Conservation (phyloP, 2,329 filamentous ascomycete genomes). For the Emmonsiellopsis sp. region DNA sequence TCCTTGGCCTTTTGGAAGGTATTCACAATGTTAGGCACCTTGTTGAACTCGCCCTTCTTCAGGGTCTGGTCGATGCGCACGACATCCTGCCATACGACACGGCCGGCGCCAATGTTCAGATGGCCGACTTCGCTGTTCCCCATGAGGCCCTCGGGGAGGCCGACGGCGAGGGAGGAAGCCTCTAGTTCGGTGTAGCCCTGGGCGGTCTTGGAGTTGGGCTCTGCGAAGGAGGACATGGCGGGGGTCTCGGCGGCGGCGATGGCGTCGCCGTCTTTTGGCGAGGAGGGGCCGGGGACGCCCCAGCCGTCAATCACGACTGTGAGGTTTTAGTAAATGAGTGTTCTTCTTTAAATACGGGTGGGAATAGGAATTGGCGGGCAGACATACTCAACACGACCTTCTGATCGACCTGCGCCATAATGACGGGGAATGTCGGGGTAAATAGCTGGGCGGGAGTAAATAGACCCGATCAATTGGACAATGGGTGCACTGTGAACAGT, state of each 20-base stretch:
- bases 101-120: constrained; percentile 93
- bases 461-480: constrained; percentile 1
- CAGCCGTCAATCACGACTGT: constrained; percentile 98
- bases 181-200: constrained; percentile 89
- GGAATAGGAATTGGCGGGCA: constrained; percentile 13
- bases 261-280: constrained; percentile 83
- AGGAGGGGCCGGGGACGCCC: constrained; percentile 75
- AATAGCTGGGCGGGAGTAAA: not conserved
- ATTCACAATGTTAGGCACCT: constrained; percentile 67
- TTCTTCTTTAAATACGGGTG: constrained; percentile 15
- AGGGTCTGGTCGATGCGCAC: constrained; percentile 92
- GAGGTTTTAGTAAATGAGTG: constrained; percentile 20
- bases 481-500: constrained; percentile 1
- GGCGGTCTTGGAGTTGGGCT: constrained; percentile 57
- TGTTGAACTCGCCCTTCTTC: constrained; percentile 71
- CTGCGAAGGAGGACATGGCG: constrained; percentile 79
- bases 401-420: constrained; percentile 59
- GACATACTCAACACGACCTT: constrained; percentile 59
- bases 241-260: constrained; percentile 90
- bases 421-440: constrained; percentile 19
- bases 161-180: constrained; percentile 90
- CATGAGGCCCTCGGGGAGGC: constrained; percentile 94
- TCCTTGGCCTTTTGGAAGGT: constrained; percentile 72
- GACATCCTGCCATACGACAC: constrained; percentile 97
- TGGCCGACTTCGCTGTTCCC: constrained; percentile 98